Evolutionary conservation across 805 yeast genomes (phyloP).

Genomic region (Candida insectalens): DNA sequence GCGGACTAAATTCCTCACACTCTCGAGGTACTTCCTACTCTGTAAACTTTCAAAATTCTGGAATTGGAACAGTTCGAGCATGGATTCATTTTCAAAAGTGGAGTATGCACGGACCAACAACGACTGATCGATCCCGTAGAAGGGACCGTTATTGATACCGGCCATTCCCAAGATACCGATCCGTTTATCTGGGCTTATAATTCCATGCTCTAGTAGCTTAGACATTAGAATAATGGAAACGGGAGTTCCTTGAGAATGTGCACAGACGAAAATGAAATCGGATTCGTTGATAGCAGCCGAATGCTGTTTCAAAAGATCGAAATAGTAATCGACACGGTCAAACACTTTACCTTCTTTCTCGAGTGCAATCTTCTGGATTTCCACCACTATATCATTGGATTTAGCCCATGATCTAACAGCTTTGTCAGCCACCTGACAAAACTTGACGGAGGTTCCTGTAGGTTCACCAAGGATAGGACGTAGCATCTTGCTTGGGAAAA

Average conservation of each 20-base stretch:
- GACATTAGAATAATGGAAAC: constrained; percentile 79
- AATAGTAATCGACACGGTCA: constrained; percentile 77
- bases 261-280: constrained; percentile 83
- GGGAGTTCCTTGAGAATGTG: constrained; percentile 95
- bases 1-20: constrained; percentile 52
- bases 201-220: constrained; percentile 53
- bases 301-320: constrained; percentile 64
- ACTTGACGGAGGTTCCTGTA: constrained; percentile 87
- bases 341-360: constrained; percentile 90
- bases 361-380: constrained; percentile 83
- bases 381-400: constrained; percentile 31
- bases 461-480: constrained; percentile 91
- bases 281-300: constrained; percentile 35
- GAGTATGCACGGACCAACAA: constrained; percentile 81
- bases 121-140: constrained; percentile 80
- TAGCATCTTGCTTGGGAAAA: constrained; percentile 80
- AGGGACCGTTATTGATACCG: constrained; percentile 90
- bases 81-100: constrained; percentile 79
- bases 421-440: constrained; percentile 83
- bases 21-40: constrained; percentile 59
- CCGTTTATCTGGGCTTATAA: constrained; percentile 31
- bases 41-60: constrained; percentile 68
- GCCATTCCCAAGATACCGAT: constrained; percentile 89
- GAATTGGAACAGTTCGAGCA: constrained; percentile 80
- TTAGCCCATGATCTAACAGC: constrained; percentile 62